Conservation (phyloP, 176 grass and related monocot species). For the Aegilops longissima region DNA sequence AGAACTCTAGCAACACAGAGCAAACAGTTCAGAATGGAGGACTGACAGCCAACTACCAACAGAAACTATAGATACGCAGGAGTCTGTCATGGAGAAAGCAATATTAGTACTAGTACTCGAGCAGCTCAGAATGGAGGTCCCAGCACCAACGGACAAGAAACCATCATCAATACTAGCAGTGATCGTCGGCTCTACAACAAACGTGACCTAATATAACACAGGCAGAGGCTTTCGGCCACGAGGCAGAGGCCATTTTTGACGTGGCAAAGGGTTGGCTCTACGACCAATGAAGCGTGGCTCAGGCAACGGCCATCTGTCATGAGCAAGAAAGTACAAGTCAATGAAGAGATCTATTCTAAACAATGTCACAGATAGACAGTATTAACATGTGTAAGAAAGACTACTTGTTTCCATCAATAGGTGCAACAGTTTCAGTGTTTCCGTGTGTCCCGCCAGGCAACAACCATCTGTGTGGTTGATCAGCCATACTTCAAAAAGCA, state of each 20-base stretch:
- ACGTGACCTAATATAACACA: too few relatives aligned
- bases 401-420: background rate
- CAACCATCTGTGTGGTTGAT: background rate
- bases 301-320: constrained; percentile 12
- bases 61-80: background rate
- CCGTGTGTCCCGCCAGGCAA: background rate
- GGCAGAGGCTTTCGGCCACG: too few relatives aligned
- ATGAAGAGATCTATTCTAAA: background rate
- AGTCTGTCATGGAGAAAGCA: background rate
- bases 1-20: background rate
- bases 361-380: background rate
- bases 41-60: background rate
- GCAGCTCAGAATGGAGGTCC: background rate
- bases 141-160: background rate
- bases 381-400: constrained; percentile 7
- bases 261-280: too few relatives aligned
- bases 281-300: background rate
- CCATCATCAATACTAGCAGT: background rate
- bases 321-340: background rate
- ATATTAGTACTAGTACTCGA: too few relatives aligned
- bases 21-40: background rate
- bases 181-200: too few relatives aligned
- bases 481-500: background rate
- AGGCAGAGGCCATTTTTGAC: too few relatives aligned
- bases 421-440: background rate